These are phyloP conservation scores for Suillus fuscotomentosus DNA, from an alignment of 768 basidiomycete genomes.

Conservation along the genomic window DNA sequence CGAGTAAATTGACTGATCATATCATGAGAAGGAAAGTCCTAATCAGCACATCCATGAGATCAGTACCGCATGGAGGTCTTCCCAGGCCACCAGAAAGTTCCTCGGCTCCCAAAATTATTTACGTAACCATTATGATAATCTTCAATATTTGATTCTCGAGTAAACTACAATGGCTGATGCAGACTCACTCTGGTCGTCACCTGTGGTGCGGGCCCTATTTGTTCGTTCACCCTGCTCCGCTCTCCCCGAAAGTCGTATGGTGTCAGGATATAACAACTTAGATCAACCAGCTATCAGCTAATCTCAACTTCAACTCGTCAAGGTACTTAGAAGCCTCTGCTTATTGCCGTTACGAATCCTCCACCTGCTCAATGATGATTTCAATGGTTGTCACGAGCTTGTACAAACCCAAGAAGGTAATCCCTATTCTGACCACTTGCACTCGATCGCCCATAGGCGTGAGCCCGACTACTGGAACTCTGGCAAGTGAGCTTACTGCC, in stretches of 20 bases:
- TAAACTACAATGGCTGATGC: background rate
- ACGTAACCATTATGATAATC: background rate
- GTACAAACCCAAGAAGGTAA: slow-evolving; percentile 19
- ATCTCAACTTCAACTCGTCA: slow-evolving; percentile 5
- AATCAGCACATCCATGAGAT: background rate
- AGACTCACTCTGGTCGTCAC: slow-evolving; percentile 11
- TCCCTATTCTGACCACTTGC: slow-evolving; percentile 20
- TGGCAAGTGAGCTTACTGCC: slow-evolving; percentile 10
- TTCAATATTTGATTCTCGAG: background rate
- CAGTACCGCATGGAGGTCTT: background rate
- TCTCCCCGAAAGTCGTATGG: slow-evolving; percentile 16
- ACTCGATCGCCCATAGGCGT: slow-evolving; percentile 22
- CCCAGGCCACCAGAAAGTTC: background rate
- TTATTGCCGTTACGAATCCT: slow-evolving; percentile 7
- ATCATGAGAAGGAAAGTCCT: too few species aligned
- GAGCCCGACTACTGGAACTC: slow-evolving; percentile 22
- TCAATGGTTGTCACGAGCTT: slow-evolving; percentile 18
- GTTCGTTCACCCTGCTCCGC: slow-evolving; percentile 14
- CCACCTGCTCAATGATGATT: slow-evolving; percentile 21
- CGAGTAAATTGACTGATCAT: too few species aligned
- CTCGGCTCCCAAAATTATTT: background rate
- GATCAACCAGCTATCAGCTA: slow-evolving; percentile 18
- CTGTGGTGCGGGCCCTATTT: slow-evolving; percentile 16
- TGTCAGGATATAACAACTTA: slow-evolving; percentile 13
- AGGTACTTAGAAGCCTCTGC: background rate